Conservation (phyloP, 2,329 filamentous ascomycete genomes). For the Lasiodiplodia citricola region DNA sequence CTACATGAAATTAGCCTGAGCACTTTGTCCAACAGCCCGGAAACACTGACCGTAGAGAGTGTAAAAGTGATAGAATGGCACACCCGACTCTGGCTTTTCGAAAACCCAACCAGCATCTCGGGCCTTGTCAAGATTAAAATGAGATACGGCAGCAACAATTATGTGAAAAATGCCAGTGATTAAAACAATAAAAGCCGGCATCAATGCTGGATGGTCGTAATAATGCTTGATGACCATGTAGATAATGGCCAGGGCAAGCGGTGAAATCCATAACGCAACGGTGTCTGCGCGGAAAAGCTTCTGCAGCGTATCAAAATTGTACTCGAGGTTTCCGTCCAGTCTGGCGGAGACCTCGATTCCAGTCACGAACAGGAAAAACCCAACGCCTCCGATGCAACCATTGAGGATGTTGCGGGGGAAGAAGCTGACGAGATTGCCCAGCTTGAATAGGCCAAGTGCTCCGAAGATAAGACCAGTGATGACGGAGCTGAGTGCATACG, state of each 20-base stretch:
- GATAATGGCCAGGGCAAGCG: constrained; percentile 74
- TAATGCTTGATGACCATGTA: constrained; percentile 79
- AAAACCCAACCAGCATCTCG: constrained; percentile 89
- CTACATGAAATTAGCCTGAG: constrained; percentile 50
- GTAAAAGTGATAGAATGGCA: constrained; percentile 98
- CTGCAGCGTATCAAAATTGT: constrained; percentile 75
- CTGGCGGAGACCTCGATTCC: constrained; percentile 93
- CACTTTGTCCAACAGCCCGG: constrained; percentile 16
- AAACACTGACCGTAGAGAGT: constrained; percentile 79
- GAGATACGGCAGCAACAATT: constrained; percentile 71
- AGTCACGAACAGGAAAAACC: constrained; percentile 90
- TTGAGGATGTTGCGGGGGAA: constrained; percentile 96
- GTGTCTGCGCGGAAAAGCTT: constrained; percentile 77
- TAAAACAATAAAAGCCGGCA: constrained; percentile 83
- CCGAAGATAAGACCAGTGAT: constrained; percentile 93
- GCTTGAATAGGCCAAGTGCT: constrained; percentile 81
- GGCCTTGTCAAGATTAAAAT: constrained; percentile 69
- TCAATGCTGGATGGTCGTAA: constrained; percentile 80
- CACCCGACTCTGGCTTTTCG: constrained; percentile 77
- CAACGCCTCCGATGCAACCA: constrained; percentile 95
- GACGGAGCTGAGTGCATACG: constrained; percentile 88
- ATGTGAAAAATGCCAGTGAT: constrained; percentile 81
- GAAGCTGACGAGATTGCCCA: constrained; percentile 94
- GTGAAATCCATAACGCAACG: constrained; percentile 80
- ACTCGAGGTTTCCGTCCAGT: constrained; percentile 82